Evolutionary conservation across 2,329 filamentous ascomycete species (phyloP), one percentile per base, ranked within the genome.

Genomic region (Sporothrix inflata): DNA sequence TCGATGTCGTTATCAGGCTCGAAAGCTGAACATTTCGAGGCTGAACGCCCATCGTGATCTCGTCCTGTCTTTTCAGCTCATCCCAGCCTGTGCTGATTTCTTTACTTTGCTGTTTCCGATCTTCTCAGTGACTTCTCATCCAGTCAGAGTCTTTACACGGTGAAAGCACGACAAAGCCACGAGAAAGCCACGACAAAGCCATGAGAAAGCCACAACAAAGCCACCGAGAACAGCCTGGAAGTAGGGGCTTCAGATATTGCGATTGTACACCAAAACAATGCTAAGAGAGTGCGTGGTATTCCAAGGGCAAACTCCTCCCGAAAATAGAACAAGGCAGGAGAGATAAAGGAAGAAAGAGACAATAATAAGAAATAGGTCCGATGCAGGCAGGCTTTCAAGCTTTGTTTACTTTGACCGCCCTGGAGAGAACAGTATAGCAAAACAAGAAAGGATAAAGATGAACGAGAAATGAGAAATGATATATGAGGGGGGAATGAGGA

Each of bases 1-100:
- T 65, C n/a, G n/a, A 45, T 27, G 16, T 12, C 6, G 38, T 40
- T 45, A 38, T 21, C 21, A 65, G 60, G 12, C 38, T 42, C 9
- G 21, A 4, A 4, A 45, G 60, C 60, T 16, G 38, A 42, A 45
- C 21, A 27, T 45, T 24, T 38, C 27, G 16, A 51, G 27, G 65
- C 45, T 38, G 45, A n/a, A n/a, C 24, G 65, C 65, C 16, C 40
- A 66, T 66, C 42, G 27, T 21, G 38, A 67, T 67, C 47, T 67
- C 11, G 30, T 34, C 38, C 38, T 42, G 2, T 27, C 12, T 4
- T 30, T 34, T 49, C 63, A 66, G 63, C 63, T 66, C 24, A 24
- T 65, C 2, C 11, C 4, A 3, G 60, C 38, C n/a, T 45, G 60
- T 8, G 34, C 38, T 2, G 1, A 5, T 65, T 8, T 11, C n/a